Conservation (phyloP, 192 early-diverging fungal genomes). For the Geranomyces variabilis region DNA sequence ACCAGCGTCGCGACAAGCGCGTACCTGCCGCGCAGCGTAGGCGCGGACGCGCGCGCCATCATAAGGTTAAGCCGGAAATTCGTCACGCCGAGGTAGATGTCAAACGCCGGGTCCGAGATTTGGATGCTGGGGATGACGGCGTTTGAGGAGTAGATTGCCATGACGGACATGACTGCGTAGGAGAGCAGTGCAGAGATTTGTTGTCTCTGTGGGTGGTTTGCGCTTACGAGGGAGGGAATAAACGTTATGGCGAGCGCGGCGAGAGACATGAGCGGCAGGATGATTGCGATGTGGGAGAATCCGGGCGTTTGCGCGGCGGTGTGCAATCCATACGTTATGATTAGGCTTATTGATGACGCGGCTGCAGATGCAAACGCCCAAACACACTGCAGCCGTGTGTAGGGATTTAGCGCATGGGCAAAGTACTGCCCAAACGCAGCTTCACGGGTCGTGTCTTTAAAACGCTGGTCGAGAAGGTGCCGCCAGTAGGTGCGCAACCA, state of each 20-base stretch:
- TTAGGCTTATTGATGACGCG: not conserved
- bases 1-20: not conserved
- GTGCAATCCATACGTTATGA: not conserved
- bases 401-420: not conserved
- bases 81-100: not conserved
- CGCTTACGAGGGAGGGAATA: too few species aligned
- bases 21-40: not conserved
- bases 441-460: not conserved
- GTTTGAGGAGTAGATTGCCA: not conserved
- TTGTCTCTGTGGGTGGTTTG: not conserved
- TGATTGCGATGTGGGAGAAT: not conserved
- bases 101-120: not conserved
- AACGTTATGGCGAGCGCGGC: too few species aligned
- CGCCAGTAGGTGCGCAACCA: not conserved
- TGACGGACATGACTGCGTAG: too few species aligned
- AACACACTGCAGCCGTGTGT: not conserved
- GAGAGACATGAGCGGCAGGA: not conserved
- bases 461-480: not conserved
- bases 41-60: constrained; percentile 3
- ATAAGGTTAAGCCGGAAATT: not conserved
- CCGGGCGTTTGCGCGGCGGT: too few species aligned
- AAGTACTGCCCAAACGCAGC: not conserved
- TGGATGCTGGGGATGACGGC: not conserved
- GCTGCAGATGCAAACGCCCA: not conserved
- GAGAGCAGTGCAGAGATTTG: not conserved